Base-by-base conservation (phyloP, 441 rosid species). In the Monsonia emarginata region DNA sequence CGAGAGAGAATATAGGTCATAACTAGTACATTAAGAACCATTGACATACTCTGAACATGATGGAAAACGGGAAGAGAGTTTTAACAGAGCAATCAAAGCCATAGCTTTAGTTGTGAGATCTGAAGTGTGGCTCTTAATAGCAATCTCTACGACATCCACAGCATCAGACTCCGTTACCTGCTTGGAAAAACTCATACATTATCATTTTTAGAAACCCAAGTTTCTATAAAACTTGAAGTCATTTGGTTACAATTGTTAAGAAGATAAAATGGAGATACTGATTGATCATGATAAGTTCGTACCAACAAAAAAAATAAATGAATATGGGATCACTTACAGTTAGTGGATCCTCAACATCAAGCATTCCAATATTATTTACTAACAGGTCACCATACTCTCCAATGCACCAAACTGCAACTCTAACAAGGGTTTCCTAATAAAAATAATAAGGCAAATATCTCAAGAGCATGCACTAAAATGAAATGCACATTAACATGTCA, bases 341-440 rank as follows among this genome's bases (percentile, higher is more conserved):
- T 72, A 89, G 65, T 61, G 98, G 93, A 75, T 91, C 96, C 80
- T 95, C 98, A 42, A 80, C 66, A 71, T 84, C 77, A 76, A 95
- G 91, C 91, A 91, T 75, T 74, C 98, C 97, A 27, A 72, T 80
- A 84, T 83, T 88, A 74, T 87, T 88, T 40, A 87, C 91, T 85
- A 95, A 79, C 83, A 95, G 50, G 78, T 95, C 99, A 70, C 98
- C 99, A 77, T 91, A 95, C 80, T 95, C 99, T 73, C 99, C 99
- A 63, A 95, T 81, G 85, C 98, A 95, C 99, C 99, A 95, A 69
- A 89, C 84, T 32, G 97, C 97, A 74, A 89, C 96, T 72, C 91
- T 93, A 75, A 87, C 93, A 81, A 95, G 97, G 69, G 82, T 84
- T 85, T 89, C 97, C 98, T 91, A 78, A 63, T 67, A 66, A 54